Percentiles rank a stretch among this genome's conserved stretches.
Evolutionary conservation across 202 grass and related monocot genomes (phyloP).

Genomic region (Saccharum hybrid): DNA sequence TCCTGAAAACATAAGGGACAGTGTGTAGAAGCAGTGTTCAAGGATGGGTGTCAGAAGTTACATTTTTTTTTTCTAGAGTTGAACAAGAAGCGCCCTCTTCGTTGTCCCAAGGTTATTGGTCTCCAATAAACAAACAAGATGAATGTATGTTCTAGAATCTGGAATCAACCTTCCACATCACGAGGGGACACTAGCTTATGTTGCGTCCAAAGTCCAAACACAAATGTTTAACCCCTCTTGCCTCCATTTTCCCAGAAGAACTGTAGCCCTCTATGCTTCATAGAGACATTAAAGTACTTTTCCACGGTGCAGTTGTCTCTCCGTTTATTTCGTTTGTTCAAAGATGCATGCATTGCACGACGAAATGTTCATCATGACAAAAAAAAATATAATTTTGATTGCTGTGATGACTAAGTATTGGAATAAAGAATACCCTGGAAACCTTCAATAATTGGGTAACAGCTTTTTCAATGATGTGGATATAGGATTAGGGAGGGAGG

Average conservation of each 20-base stretch:
- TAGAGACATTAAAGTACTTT: slow-evolving; percentile 42
- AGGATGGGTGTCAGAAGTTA: neutral
- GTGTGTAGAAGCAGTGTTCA: slow-evolving; percentile 14
- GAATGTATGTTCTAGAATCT: neutral
- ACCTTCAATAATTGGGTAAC: slow-evolving; percentile 35
- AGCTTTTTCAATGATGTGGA: neutral
- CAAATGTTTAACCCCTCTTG: neutral
- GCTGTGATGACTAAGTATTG: slow-evolving; percentile 5
- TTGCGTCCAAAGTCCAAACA: slow-evolving; percentile 29
- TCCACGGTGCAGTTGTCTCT: neutral
- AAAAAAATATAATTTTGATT: slow-evolving; percentile 5
- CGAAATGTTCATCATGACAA: slow-evolving; percentile 23
- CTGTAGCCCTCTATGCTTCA: neutral
- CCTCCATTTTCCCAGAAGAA: slow-evolving; percentile 2
- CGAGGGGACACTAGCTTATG: slow-evolving; percentile 10
- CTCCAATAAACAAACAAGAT: slow-evolving; percentile 15
- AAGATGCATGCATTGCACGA: slow-evolving; percentile 41
- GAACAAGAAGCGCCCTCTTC: neutral
- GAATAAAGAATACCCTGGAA: slow-evolving; percentile 33
- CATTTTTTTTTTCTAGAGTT: neutral
- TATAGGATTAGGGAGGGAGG: neutral
- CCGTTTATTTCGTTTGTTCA: neutral
- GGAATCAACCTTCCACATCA: slow-evolving; percentile 30
- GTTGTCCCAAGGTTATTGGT: slow-evolving; percentile 14
- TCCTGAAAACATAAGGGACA: neutral